phyloP scores from a whole-genome alignment of 441 rosid species.

The Populus hybrid region DNA sequence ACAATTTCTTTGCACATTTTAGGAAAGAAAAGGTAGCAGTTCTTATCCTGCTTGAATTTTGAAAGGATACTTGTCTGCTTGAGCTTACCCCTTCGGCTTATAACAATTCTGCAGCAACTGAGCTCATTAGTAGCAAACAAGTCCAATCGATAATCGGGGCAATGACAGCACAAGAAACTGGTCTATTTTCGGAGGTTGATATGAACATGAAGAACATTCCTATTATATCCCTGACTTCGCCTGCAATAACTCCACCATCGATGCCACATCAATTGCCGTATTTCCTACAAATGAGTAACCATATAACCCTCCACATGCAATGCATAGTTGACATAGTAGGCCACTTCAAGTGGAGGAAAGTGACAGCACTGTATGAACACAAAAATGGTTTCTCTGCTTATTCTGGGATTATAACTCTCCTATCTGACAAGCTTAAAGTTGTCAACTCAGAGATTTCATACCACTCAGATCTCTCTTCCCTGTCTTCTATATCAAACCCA shows the following conservation, averaged over 20 bases:
- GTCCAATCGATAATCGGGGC: constrained; percentile 27
- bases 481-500: constrained; percentile 1
- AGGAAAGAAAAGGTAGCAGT: neutral
- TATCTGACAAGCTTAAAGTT: constrained; percentile 23
- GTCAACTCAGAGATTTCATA: constrained; percentile 21
- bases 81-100: neutral
- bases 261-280: constrained; percentile 9
- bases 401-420: constrained; percentile 23
- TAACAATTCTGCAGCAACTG: constrained; percentile 18
- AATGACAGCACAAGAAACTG: constrained; percentile 17
- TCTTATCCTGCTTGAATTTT: neutral
- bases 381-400: constrained; percentile 3
- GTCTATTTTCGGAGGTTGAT: constrained; percentile 11
- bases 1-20: too few relatives aligned
- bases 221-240: constrained; percentile 25
- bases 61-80: neutral
- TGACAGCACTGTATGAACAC: constrained; percentile 21
- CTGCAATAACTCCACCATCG: neutral
- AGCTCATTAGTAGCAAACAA: constrained; percentile 16
- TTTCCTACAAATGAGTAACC: constrained; percentile 24
- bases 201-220: constrained; percentile 8
- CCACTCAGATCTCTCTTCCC: constrained; percentile 20
- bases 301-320: constrained; percentile 16
- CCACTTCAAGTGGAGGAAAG: constrained; percentile 26
- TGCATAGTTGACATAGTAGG: constrained; percentile 26